phyloP scores from a whole-genome alignment of 2,329 filamentous ascomycete species.

The Aciculosporium take region DNA sequence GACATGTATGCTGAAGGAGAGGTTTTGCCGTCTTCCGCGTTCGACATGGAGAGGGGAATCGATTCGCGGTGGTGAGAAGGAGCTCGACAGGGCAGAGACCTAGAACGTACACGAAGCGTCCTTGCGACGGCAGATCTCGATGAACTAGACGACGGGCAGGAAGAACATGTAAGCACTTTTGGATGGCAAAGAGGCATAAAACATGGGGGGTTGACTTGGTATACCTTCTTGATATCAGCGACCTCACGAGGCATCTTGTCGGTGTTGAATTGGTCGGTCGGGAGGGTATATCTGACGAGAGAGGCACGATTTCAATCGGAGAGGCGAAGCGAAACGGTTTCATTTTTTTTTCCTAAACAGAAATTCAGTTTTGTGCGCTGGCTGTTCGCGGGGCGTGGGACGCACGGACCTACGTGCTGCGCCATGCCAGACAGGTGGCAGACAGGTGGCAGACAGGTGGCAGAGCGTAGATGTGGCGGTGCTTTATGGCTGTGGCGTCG shows the following conservation, averaged over 20 bases:
- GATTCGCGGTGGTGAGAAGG: background rate
- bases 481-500: slow-evolving; percentile 1
- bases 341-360: background rate
- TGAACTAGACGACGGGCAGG: slow-evolving; percentile 65
- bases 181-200: background rate
- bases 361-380: slow-evolving; percentile 6
- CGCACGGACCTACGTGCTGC: slow-evolving; percentile 11
- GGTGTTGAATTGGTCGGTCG: slow-evolving; percentile 23
- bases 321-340: background rate
- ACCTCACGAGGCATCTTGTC: slow-evolving; percentile 96
- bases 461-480: slow-evolving; percentile 7
- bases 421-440: background rate
- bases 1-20: no score
- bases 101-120: slow-evolving; percentile 88
- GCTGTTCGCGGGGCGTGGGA: slow-evolving; percentile 11
- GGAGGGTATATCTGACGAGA: slow-evolving; percentile 9
- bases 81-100: slow-evolving; percentile 4
- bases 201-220: no score
- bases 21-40: no score
- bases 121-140: slow-evolving; percentile 99
- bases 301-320: slow-evolving; percentile 2
- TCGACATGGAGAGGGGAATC: no score
- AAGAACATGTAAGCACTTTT: background rate
- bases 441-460: no score
- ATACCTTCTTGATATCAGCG: slow-evolving; percentile 85